phyloP scores from a whole-genome alignment of 2,329 filamentous ascomycete genomes.

The Grosmannia huntii region DNA sequence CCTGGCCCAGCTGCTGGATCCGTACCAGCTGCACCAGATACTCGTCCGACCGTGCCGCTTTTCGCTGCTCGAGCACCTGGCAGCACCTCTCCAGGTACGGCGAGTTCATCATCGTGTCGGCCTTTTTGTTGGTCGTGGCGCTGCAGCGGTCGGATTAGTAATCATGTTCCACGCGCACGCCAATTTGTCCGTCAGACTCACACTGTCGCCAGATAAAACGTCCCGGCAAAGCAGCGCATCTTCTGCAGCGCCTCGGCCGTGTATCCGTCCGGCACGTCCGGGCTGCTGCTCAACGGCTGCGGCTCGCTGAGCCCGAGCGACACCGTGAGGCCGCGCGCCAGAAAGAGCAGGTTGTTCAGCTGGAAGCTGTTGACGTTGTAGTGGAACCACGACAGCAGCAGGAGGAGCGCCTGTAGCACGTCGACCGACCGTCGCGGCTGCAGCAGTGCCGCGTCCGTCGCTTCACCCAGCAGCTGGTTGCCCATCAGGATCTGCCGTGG shows the following conservation, averaged over 20 bases:
- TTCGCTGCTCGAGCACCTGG: conserved; percentile 26
- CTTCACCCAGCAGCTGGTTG: conserved; percentile 28
- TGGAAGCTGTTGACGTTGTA: conserved; percentile 36
- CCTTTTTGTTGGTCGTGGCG: conserved; percentile 27
- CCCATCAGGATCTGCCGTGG: conserved; percentile 30
- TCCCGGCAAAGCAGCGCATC: conserved; percentile 34
- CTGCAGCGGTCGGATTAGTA: too few species aligned
- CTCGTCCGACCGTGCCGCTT: conserved; percentile 30
- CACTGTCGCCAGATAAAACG: conserved; percentile 37
- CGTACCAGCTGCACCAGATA: conserved; percentile 32
- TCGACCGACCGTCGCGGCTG: conserved; percentile 32
- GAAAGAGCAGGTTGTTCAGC: conserved; percentile 34
- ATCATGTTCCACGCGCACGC: too few species aligned
- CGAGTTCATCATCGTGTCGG: conserved; percentile 34
- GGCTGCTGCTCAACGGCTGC: conserved; percentile 9
- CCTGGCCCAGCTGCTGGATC: conserved; percentile 34
- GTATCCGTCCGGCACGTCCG: background rate
- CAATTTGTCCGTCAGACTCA: too few species aligned
- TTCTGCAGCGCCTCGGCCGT: conserved; percentile 18
- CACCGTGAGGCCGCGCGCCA: conserved; percentile 32
- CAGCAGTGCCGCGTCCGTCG: conserved; percentile 26
- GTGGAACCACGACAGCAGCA: conserved; percentile 35
- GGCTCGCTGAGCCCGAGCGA: conserved; percentile 25
- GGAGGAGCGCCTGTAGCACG: conserved; percentile 31
- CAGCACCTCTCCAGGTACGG: conserved; percentile 30